Evolutionary conservation across 2,329 filamentous ascomycete species (phyloP).

Genomic region (Pseudocercospora vitis): DNA sequence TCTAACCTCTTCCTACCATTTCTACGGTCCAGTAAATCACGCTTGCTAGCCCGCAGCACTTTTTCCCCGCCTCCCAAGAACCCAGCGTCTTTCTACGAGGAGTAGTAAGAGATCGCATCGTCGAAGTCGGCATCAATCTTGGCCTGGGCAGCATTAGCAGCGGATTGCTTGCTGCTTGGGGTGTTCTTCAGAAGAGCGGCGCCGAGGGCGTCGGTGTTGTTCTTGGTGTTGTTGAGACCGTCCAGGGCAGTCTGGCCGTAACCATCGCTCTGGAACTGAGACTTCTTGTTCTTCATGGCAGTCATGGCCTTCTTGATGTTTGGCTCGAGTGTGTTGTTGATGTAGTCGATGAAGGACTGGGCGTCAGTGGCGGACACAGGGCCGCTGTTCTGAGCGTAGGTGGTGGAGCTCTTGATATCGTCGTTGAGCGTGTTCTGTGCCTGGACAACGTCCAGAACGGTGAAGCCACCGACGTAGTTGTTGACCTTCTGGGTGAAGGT

Average conservation of each 20-base stretch:
- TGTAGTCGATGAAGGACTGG: slow-evolving; percentile 24
- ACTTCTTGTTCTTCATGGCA: slow-evolving; percentile 25
- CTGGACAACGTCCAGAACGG: slow-evolving; percentile 19
- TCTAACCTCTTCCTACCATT: too few species aligned
- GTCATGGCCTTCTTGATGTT: slow-evolving; percentile 18
- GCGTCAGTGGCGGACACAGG: slow-evolving; percentile 18
- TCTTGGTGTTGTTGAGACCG: slow-evolving; percentile 19
- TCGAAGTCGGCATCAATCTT: slow-evolving; percentile 45
- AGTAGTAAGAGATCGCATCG: slow-evolving; percentile 13
- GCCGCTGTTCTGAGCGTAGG: slow-evolving; percentile 16
- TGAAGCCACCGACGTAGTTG: slow-evolving; percentile 22
- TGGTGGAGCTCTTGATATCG: slow-evolving; percentile 25
- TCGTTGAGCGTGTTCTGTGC: slow-evolving; percentile 22
- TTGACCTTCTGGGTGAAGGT: slow-evolving; percentile 19
- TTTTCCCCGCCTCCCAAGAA: neutral
- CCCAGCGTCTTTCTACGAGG: neutral
- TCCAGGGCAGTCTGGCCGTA: slow-evolving; percentile 16
- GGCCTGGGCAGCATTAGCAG: slow-evolving; percentile 19
- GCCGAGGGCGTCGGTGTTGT: slow-evolving; percentile 19
- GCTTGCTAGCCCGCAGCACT: neutral
- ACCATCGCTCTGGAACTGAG: slow-evolving; percentile 18
- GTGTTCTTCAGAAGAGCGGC: slow-evolving; percentile 17
- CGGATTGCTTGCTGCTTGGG: slow-evolving; percentile 14
- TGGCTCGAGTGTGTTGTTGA: slow-evolving; percentile 28
- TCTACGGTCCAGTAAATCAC: neutral